Base-by-base conservation (phyloP, 2,329 filamentous ascomycete species). In the Arthroderma sp. region DNA sequence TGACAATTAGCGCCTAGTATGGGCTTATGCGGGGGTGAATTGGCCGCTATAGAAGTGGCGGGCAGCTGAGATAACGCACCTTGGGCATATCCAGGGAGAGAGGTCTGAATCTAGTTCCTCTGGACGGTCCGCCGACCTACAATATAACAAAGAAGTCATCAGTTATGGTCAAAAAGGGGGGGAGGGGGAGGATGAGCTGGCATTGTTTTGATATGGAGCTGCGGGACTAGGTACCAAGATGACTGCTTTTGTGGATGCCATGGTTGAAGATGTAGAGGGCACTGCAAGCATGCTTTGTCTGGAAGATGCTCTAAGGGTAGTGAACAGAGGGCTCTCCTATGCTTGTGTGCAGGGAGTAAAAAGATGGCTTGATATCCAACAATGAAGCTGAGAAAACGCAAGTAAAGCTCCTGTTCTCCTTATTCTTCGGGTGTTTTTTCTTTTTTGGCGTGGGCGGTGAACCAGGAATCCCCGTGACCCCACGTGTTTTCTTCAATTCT, bases 61-160 rank as follows among this genome's bases (percentile, higher is more conserved):
- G 51, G 37, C 33, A 54, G 51, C 59, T 61, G 59, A 55, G 54
- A 37, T 39, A 56, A 71, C 75, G 61, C 74, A 91, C 88, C 84
- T 97, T 97, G 66, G 93, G 93, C 58, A 96, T 80, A 76, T 98
- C 93, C 67, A 97, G 86, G 57, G 90, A 95, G 65, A 98, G 81
- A 66, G 93, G 93, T 65, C 93, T 83, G 77, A 97, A 97, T 64
- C 93, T 84, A 61, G 93, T 98, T 71, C 93, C 93, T 79, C 93
- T 83, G 59, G 91, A 96, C 57, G 93, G 91, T 60, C 93, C 91
- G 64, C 91, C 91, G 68, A 97, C 91, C 91, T 96, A 60, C 57
- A 65, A 11, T 25, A 61, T 23, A 39, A 8, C 23, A 19, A 21
- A 8, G 44, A 13, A 28, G 7, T 4, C 17, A 11, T 43, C 25